Conservation (phyloP, 441 rosid genomes). For the Populus hybrid region DNA sequence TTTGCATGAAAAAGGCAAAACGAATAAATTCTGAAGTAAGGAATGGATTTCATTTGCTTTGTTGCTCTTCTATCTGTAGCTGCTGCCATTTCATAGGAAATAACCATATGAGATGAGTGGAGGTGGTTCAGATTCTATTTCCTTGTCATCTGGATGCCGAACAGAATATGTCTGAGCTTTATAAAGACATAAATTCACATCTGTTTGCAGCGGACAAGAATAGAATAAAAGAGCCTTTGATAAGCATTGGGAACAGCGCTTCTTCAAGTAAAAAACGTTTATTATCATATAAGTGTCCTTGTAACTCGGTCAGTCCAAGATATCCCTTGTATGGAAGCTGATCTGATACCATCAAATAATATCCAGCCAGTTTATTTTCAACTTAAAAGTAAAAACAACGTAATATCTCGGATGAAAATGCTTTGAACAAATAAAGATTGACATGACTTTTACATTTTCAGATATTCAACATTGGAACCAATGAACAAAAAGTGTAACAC, state of each 20-base stretch:
- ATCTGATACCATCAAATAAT: not conserved
- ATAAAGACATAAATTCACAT: not conserved
- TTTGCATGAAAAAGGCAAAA: conserved; percentile 11
- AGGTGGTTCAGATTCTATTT: not conserved
- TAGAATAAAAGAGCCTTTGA: not conserved
- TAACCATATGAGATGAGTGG: not conserved
- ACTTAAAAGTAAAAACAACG: not conserved
- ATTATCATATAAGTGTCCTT: not conserved
- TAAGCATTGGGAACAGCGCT: not conserved
- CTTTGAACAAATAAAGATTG: conserved; percentile 7
- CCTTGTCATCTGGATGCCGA: not conserved
- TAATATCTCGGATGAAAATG: not conserved
- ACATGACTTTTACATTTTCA: conserved; percentile 3
- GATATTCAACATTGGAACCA: not conserved
- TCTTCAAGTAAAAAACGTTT: not conserved
- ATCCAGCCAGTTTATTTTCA: not conserved
- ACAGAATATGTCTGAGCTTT: not conserved
- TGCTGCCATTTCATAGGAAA: conserved; percentile 6
- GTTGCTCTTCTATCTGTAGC: not conserved
- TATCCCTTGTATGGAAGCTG: not conserved
- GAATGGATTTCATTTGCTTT: conserved; percentile 14
- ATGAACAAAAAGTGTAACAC: conserved; percentile 19
- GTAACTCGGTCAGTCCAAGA: not conserved
- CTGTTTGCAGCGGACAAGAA: not conserved
- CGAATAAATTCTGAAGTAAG: conserved; percentile 31